Evolutionary conservation across 2,329 filamentous ascomycete species (phyloP).

Genomic region (Epichloe gansuensis): DNA sequence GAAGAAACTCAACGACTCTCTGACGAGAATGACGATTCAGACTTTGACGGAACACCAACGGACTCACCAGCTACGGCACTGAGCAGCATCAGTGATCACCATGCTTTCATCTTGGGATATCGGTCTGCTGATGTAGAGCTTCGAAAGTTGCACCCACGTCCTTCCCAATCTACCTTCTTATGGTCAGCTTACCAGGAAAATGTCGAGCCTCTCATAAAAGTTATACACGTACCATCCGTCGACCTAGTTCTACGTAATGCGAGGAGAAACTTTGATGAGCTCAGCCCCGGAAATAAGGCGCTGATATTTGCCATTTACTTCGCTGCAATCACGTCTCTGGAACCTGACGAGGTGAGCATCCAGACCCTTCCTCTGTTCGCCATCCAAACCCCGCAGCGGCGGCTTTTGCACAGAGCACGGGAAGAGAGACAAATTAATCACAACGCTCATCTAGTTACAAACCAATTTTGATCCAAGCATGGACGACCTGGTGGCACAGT

Average conservation of each 20-base stretch:
- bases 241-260: conserved; percentile 49
- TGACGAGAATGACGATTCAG: conserved; percentile 37
- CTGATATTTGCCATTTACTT: conserved; percentile 54
- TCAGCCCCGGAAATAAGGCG: conserved; percentile 46
- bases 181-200: conserved; percentile 64
- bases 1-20: conserved; percentile 35
- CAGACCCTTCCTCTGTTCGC: background rate
- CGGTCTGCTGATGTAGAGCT: conserved; percentile 59
- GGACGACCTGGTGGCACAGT: conserved; percentile 31
- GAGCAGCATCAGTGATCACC: conserved; percentile 38
- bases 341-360: conserved; percentile 42
- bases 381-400: background rate
- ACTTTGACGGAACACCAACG: conserved; percentile 46
- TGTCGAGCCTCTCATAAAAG: conserved; percentile 60
- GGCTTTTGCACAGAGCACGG: background rate
- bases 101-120: conserved; percentile 63
- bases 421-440: background rate
- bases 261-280: conserved; percentile 43
- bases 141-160: conserved; percentile 49
- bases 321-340: conserved; percentile 44
- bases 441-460: conserved; percentile 13
- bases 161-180: conserved; percentile 52
- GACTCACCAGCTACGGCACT: conserved; percentile 24
- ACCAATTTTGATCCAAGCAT: conserved; percentile 32
- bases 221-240: conserved; percentile 58